Conservation (phyloP, 176 grass and related monocot genomes). For the Aegilops speltoides region DNA sequence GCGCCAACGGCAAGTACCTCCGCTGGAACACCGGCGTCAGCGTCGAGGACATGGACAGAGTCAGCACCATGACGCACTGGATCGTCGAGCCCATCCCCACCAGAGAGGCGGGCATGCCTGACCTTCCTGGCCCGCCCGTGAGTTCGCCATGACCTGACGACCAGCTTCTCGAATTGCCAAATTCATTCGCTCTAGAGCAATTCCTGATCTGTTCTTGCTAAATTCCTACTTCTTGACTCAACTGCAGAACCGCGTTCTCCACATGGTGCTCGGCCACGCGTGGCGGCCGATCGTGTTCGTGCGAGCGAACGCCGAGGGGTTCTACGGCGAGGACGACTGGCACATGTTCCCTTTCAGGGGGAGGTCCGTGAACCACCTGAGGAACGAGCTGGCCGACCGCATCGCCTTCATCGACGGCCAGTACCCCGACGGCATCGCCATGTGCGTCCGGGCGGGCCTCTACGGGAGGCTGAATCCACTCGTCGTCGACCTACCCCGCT, state of each 20-base stretch:
- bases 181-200: too few species aligned
- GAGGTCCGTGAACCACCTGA: not conserved
- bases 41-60: not conserved
- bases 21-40: not conserved
- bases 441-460: constrained; percentile 18
- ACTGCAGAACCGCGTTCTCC: too few species aligned
- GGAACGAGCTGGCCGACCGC: not conserved
- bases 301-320: too few species aligned
- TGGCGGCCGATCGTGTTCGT: too few species aligned
- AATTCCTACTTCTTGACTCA: too few species aligned
- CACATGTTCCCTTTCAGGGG: not conserved
- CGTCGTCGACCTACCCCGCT: constrained; percentile 2
- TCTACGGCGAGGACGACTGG: too few species aligned
- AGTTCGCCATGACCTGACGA: not conserved
- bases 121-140: not conserved
- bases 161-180: not conserved
- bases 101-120: not conserved
- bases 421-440: not conserved
- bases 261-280: too few species aligned
- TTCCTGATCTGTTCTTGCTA: too few species aligned
- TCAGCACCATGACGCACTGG: not conserved
- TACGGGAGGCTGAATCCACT: constrained; percentile 19
- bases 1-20: constrained; percentile 1
- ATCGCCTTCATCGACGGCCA: not conserved
- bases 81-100: not conserved